These are phyloP conservation scores for Syzygium oleosum DNA, from an alignment of 345 rosid genomes.

Conservation along the genomic window DNA sequence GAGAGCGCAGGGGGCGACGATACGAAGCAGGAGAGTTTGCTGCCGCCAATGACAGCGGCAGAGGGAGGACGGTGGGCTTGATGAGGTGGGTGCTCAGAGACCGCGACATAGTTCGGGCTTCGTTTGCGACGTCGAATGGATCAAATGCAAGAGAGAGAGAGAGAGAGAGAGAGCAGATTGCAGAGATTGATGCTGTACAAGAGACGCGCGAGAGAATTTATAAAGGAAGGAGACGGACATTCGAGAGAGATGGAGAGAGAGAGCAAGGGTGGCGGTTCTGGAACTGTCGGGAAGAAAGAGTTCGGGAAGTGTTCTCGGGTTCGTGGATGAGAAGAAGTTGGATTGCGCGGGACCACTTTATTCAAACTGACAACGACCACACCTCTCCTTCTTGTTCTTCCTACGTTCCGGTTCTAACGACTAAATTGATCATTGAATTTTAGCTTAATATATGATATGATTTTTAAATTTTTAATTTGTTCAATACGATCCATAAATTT, in stretches of 20 bases:
- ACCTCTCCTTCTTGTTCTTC: too few species aligned
- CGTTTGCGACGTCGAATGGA: not conserved
- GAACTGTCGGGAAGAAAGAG: not conserved
- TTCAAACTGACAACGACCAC: not conserved
- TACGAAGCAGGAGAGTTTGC: not conserved
- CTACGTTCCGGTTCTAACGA: too few species aligned
- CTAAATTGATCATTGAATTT: too few species aligned
- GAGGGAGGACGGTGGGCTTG: not conserved
- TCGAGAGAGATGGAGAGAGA: not conserved
- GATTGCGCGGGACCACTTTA: not conserved
- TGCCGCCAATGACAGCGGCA: not conserved
- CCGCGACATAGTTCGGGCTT: not conserved
- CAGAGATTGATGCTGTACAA: not conserved
- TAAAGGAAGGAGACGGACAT: not conserved
- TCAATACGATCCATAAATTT: accelerated
- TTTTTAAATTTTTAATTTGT: accelerated
- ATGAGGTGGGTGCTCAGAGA: not conserved
- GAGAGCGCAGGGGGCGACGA: not conserved
- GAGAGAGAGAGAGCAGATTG: not conserved
- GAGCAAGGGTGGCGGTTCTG: not conserved
- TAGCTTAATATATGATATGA: accelerated
- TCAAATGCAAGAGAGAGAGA: not conserved
- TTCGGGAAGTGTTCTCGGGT: not conserved
- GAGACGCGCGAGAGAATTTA: not conserved
- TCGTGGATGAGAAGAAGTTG: not conserved